Conservation (phyloP, 2,329 filamentous ascomycete genomes). For the Nemania sp. region DNA sequence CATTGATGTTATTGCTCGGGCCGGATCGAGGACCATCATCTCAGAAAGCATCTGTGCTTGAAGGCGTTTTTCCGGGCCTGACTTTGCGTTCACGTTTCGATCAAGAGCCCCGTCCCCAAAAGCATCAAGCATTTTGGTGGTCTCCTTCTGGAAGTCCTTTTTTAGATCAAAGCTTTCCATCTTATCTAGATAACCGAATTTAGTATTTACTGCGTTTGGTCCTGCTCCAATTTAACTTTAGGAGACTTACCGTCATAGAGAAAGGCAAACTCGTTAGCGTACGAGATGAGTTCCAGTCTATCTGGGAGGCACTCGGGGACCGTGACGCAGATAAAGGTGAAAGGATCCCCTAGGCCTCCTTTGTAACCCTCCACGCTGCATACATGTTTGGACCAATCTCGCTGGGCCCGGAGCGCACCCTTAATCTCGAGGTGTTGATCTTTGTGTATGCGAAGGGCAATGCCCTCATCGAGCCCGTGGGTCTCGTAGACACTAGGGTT, state of each 20-base stretch:
- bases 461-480: slow-evolving; percentile 47
- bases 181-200: slow-evolving; percentile 27
- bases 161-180: slow-evolving; percentile 41
- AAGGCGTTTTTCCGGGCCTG: slow-evolving; percentile 41
- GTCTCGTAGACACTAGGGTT: slow-evolving; percentile 46
- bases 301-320: slow-evolving; percentile 56
- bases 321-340: slow-evolving; percentile 50
- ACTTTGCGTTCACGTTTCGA: slow-evolving; percentile 30
- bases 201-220: slow-evolving; percentile 8
- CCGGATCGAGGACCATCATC: slow-evolving; percentile 48
- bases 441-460: slow-evolving; percentile 46
- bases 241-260: slow-evolving; percentile 52
- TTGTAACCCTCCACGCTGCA: slow-evolving; percentile 46
- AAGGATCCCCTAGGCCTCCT: slow-evolving; percentile 48
- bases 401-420: slow-evolving; percentile 49
- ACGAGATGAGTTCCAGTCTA: slow-evolving; percentile 54
- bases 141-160: slow-evolving; percentile 31
- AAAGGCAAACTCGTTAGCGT: slow-evolving; percentile 57
- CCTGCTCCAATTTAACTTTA: slow-evolving; percentile 21
- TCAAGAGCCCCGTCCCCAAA: slow-evolving; percentile 41
- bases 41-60: slow-evolving; percentile 45
- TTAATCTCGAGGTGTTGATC: slow-evolving; percentile 46
- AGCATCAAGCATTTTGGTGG: slow-evolving; percentile 41
- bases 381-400: slow-evolving; percentile 53
- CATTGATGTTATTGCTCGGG: slow-evolving; percentile 44